A percentile compares a stretch with the other conserved stretches of the same genome.
These are phyloP conservation scores for Pichia paraexigua DNA, from an alignment of 805 yeast genomes.

Conservation along the genomic window DNA sequence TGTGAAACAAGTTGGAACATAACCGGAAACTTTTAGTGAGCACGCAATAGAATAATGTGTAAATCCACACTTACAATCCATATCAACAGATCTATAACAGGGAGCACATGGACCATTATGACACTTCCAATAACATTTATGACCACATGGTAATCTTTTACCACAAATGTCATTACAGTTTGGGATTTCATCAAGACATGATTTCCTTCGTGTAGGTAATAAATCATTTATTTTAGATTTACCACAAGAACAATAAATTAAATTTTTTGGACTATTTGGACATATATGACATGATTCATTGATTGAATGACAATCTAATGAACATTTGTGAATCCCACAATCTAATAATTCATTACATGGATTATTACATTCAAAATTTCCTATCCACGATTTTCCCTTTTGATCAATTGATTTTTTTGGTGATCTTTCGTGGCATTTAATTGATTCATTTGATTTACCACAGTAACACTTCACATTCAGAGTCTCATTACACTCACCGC, in stretches of 20 bases:
- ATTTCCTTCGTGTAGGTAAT: slow-evolving; percentile 34
- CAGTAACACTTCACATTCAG: slow-evolving; percentile 62
- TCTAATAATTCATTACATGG: slow-evolving; percentile 42
- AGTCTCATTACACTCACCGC: slow-evolving; percentile 60
- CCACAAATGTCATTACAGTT: slow-evolving; percentile 62
- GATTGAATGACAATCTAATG: slow-evolving; percentile 45
- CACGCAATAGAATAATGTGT: slow-evolving; percentile 58
- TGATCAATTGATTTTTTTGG: slow-evolving; percentile 27
- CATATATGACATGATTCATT: slow-evolving; percentile 34
- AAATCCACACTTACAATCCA: slow-evolving; percentile 57
- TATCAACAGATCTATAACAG: slow-evolving; percentile 47
- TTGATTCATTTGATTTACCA: slow-evolving; percentile 42
- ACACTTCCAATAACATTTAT: slow-evolving; percentile 56
- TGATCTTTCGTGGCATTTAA: slow-evolving; percentile 38
- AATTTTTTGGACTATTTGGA: slow-evolving; percentile 50
- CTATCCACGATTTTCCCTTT: slow-evolving; percentile 35
- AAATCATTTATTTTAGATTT: slow-evolving; percentile 38
- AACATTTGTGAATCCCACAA: slow-evolving; percentile 57
- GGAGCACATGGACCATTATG: slow-evolving; percentile 70
- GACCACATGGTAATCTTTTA: slow-evolving; percentile 65
- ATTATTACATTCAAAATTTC: slow-evolving; percentile 41
- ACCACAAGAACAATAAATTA: slow-evolving; percentile 78
- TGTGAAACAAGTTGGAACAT: slow-evolving; percentile 53
- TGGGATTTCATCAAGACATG: slow-evolving; percentile 75
- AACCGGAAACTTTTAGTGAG: slow-evolving; percentile 41